Percentiles rank a stretch among this genome's conserved stretches.
Evolutionary conservation across 2,329 filamentous ascomycete species (phyloP).

Genomic region (Aureobasidium uvarum): DNA sequence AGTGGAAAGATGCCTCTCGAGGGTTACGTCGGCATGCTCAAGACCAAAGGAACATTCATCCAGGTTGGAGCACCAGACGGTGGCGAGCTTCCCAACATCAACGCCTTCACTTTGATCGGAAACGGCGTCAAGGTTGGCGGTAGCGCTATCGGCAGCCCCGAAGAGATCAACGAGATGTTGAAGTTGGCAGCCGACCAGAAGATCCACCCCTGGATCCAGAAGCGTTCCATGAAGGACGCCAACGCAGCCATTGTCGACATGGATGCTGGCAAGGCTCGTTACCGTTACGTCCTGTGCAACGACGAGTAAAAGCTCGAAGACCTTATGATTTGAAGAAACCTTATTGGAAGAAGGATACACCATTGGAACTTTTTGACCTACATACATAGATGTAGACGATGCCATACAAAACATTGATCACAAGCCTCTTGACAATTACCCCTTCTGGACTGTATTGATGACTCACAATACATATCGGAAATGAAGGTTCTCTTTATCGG

Average conservation of each 20-base stretch:
- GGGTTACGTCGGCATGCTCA: constrained; percentile 60
- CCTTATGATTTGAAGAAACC: not conserved
- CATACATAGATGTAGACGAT: constrained; percentile 6
- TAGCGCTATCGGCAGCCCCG: constrained; percentile 51
- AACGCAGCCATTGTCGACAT: constrained; percentile 59
- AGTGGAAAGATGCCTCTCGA: constrained; percentile 59
- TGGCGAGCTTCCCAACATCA: constrained; percentile 51
- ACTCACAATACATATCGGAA: constrained; percentile 49
- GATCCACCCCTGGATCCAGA: constrained; percentile 62
- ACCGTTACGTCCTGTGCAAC: constrained; percentile 44
- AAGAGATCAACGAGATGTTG: constrained; percentile 61
- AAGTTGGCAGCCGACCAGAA: constrained; percentile 58
- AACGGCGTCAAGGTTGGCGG: constrained; percentile 51
- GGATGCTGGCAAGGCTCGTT: constrained; percentile 54
- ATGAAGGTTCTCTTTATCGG: constrained; percentile 57
- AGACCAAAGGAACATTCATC: constrained; percentile 58
- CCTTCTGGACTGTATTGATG: not conserved
- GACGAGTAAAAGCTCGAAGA: constrained; percentile 28
- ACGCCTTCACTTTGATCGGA: constrained; percentile 56
- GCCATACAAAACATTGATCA: not conserved
- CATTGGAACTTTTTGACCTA: constrained; percentile 1
- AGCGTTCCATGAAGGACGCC: constrained; percentile 56
- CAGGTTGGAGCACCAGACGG: constrained; percentile 49
- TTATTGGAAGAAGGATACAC: not conserved
- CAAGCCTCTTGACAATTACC: no score